Conservation (phyloP, 306 rosid genomes). For the Vachellia collinsii region DNA sequence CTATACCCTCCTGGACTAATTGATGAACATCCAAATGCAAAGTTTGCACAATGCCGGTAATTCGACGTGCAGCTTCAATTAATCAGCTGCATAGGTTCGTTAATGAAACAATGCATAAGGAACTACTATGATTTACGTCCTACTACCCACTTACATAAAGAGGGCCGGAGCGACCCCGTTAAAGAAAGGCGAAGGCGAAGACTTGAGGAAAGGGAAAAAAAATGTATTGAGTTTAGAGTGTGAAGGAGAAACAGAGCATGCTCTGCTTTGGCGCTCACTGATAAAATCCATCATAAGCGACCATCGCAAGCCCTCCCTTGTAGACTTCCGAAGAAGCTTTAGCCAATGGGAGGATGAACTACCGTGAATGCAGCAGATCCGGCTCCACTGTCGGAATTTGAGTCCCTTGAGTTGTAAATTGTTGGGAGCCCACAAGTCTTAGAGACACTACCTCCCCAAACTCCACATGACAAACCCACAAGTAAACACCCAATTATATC, state of each 20-base stretch:
- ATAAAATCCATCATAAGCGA: conserved; percentile 80
- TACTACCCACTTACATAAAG: neutral
- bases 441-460: conserved; percentile 12
- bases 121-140: neutral
- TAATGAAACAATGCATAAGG: neutral
- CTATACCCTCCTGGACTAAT: conserved; percentile 72
- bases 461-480: conserved; percentile 26
- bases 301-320: conserved; percentile 82
- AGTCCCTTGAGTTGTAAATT: conserved; percentile 88
- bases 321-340: conserved; percentile 69
- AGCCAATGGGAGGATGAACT: conserved; percentile 68
- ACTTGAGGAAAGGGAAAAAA: neutral
- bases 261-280: conserved; percentile 41
- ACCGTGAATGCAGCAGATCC: conserved; percentile 56
- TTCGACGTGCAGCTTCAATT: conserved; percentile 69
- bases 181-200: neutral
- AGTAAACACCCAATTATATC: conserved; percentile 25
- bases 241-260: conserved; percentile 4
- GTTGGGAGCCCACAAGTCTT: conserved; percentile 65
- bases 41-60: conserved; percentile 84
- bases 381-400: conserved; percentile 93
- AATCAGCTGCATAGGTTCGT: conserved; percentile 64
- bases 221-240: conserved; percentile 3
- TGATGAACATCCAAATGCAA: conserved; percentile 78
- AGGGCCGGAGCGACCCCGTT: neutral